Percentiles rank a stretch among this genome's conserved stretches.
Evolutionary conservation across 352 stramenopile genomes (phyloP).

Genomic region (Phytophthora foliorum): DNA sequence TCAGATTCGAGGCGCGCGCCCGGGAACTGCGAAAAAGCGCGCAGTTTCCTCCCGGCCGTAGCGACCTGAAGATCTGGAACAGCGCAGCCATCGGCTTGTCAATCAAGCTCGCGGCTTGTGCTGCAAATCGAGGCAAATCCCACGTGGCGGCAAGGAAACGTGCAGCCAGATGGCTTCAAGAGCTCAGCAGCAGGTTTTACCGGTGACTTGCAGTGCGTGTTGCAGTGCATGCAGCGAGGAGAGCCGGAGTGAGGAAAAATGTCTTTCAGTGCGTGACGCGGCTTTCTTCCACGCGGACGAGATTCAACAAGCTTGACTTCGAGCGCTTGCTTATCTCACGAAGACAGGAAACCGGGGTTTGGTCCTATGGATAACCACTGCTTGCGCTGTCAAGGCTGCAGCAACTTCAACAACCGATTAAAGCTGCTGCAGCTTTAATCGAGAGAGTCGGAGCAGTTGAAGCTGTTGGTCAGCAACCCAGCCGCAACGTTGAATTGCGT

Average conservation of each 20-base stretch:
- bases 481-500: constrained; percentile 32
- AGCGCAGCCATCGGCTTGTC: constrained; percentile 1
- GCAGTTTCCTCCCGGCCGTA: constrained; percentile 17
- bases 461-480: constrained; percentile 25
- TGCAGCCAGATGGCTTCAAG: constrained; percentile 14
- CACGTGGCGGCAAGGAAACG: constrained; percentile 24
- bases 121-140: constrained; percentile 38
- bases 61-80: neutral
- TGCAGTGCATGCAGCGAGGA: constrained; percentile 12
- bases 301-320: neutral
- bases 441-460: constrained; percentile 39
- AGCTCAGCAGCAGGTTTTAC: constrained; percentile 9
- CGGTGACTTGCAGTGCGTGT: constrained; percentile 3
- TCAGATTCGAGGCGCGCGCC: constrained; percentile 9
- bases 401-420: constrained; percentile 16
- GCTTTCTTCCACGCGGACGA: neutral
- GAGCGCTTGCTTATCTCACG: too few species aligned
- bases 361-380: too few species aligned
- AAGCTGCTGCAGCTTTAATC: constrained; percentile 39
- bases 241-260: constrained; percentile 25
- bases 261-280: constrained; percentile 12
- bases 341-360: too few species aligned
- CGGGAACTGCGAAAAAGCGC: neutral
- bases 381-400: too few species aligned
- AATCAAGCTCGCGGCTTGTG: constrained; percentile 12